Evolutionary conservation across 2,329 filamentous ascomycete species (phyloP), one percentile per base, ranked within the genome.

Genomic region (Gremmenia infestans): DNA sequence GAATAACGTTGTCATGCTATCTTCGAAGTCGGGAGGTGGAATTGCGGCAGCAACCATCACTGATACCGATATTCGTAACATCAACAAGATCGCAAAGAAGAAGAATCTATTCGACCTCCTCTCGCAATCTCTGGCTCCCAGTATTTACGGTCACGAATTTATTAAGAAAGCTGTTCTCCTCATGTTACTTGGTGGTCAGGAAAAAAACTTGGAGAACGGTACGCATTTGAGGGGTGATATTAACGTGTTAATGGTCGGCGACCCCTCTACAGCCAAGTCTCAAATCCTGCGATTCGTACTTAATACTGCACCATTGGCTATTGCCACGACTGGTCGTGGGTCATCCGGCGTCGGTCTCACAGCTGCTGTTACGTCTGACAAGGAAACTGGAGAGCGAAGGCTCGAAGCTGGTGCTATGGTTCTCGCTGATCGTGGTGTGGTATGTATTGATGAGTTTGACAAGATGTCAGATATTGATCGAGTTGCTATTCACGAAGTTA

Each of bases 391-490:
- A 56, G 94, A 99, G 71, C 84, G 94, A 63, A 85, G 94, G 63
- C 81, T 99, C 1, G 94, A 99, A 74, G 94, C 94, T 15, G 94
- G 94, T 81, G 94, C 94, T 62, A 99, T 99, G 94, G 94, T 99
- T 58, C 89, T 99, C 68, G 94, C 86, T 61, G 94, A 99, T 72
- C 88, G 94, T 60, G 94, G 94, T 65, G 93, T 99, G 11, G 94
- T 99, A 36, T 99, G 94, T 76, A 99, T 99, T 63, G 94, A 99
- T 71, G 94, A 99, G 69, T 99, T 99, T 65, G 94, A 99, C 77
- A 99, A 99, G 74, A 99, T 99, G 94, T 97, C 91, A 55, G 94
- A 99, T 70, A 87, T 97, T 56, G 94, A 99, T 73, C 86, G 94
- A 70, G 94, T 99, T 4, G 94, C 94, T 48, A 99, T 99, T 65